phyloP scores from a whole-genome alignment of 192 early-diverging fungal genomes.

The Umbelopsis ramanniana region DNA sequence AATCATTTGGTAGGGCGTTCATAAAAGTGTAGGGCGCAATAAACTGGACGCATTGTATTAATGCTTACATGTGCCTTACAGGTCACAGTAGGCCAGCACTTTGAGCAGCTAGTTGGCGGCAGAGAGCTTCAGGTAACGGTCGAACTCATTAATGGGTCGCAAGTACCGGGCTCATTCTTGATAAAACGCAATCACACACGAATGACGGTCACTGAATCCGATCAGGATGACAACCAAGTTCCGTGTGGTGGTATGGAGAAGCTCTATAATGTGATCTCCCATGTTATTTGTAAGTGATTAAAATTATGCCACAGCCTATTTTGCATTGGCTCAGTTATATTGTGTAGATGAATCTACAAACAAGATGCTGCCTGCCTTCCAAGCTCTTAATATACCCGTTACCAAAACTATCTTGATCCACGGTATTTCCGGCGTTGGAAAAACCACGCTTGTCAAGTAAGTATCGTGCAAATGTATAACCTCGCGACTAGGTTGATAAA shows the following conservation, averaged over 20 bases:
- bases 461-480: background rate
- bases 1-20: background rate
- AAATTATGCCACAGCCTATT: background rate
- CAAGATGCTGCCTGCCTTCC: slow-evolving; percentile 19
- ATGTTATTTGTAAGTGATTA: background rate
- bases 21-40: background rate
- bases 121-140: background rate
- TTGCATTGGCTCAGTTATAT: background rate
- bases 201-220: background rate
- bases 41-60: background rate
- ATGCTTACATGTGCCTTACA: background rate
- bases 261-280: background rate
- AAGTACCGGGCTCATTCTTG: background rate
- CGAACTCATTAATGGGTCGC: background rate
- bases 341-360: slow-evolving; percentile 9
- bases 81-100: background rate
- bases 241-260: slow-evolving; percentile 7
- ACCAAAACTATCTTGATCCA: slow-evolving; percentile 33
- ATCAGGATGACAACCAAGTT: background rate
- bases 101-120: background rate
- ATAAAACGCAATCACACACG: background rate
- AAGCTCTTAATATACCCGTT: slow-evolving; percentile 20
- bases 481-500: background rate
- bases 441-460: slow-evolving; percentile 25
- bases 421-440: slow-evolving; percentile 36